Conservation (phyloP, 495 filamentous ascomycete species). For the Talaromyces stipitatus region DNA sequence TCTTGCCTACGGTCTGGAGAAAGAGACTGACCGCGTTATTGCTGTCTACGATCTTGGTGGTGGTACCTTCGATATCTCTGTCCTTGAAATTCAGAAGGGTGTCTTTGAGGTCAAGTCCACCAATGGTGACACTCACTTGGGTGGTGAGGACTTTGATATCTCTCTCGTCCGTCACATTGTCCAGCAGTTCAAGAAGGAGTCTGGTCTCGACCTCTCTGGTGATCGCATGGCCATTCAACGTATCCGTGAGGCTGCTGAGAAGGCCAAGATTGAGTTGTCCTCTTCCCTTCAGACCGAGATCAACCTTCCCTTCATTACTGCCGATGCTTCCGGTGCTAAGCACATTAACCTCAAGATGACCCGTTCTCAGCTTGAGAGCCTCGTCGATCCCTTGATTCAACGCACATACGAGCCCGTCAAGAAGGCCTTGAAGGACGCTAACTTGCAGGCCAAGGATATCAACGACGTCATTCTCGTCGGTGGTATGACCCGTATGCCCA, state of each 20-base stretch:
- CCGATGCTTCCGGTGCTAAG: slow-evolving; percentile 87
- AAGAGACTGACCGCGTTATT: slow-evolving; percentile 82
- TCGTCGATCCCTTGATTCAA: slow-evolving; percentile 86
- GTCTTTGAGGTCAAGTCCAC: slow-evolving; percentile 99
- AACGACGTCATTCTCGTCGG: slow-evolving; percentile 98
- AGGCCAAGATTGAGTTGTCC: slow-evolving; percentile 99
- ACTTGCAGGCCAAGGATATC: slow-evolving; percentile 88
- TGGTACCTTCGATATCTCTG: slow-evolving; percentile 98
- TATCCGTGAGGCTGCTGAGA: slow-evolving; percentile 98
- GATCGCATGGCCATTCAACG: slow-evolving; percentile 99
- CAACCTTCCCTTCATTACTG: slow-evolving; percentile 98
- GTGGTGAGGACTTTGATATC: slow-evolving; percentile 99
- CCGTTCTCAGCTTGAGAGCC: slow-evolving; percentile 81
- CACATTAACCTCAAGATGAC: slow-evolving; percentile 97
- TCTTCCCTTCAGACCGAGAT: slow-evolving; percentile 96
- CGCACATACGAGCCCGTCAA: slow-evolving; percentile 87
- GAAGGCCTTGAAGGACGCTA: slow-evolving; percentile 97
- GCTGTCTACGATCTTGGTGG: slow-evolving; percentile 98
- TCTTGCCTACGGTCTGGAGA: slow-evolving; percentile 91
- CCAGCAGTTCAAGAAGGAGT: slow-evolving; percentile 92
- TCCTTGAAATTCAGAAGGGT: slow-evolving; percentile 94
- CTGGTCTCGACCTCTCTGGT: slow-evolving; percentile 78
- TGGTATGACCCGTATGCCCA: slow-evolving; percentile 99
- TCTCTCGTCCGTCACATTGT: slow-evolving; percentile 90
- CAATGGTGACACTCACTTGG: slow-evolving; percentile 96